phyloP scores from a whole-genome alignment of 495 filamentous ascomycete genomes.

The Penicillium nucicola region DNA sequence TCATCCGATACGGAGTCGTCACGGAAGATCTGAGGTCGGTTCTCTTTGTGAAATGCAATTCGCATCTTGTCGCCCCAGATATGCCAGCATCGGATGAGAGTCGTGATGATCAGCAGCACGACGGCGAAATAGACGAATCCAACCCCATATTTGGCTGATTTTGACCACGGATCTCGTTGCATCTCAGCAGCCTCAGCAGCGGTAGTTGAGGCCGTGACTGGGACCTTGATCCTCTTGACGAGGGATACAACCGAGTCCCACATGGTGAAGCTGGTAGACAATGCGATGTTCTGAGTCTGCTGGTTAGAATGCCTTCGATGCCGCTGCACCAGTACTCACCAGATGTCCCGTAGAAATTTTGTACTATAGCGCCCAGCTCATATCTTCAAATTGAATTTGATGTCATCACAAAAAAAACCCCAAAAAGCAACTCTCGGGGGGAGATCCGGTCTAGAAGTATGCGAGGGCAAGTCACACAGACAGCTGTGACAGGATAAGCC shows the following conservation, averaged over 20 bases:
- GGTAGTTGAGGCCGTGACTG: conserved; percentile 65
- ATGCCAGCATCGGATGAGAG: conserved; percentile 70
- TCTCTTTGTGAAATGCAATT: conserved; percentile 77
- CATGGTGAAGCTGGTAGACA: conserved; percentile 4
- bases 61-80: conserved; percentile 85
- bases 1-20: conserved; percentile 58
- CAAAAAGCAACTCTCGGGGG: conserved; percentile 7
- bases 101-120: conserved; percentile 61
- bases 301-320: neutral
- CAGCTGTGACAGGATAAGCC: conserved; percentile 13
- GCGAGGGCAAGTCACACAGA: conserved; percentile 14
- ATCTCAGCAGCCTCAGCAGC: conserved; percentile 68
- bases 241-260: conserved; percentile 38
- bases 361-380: conserved; percentile 12
- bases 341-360: neutral
- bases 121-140: conserved; percentile 85
- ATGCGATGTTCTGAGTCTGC: neutral
- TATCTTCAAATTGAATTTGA: conserved; percentile 4
- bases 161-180: conserved; percentile 72
- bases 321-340: neutral
- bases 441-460: conserved; percentile 18
- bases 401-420: neutral
- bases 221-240: conserved; percentile 71
- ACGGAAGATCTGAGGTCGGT: conserved; percentile 52
- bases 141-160: conserved; percentile 83